Percentiles rank a stretch among this genome's conserved stretches.
phyloP scores from a whole-genome alignment of 805 yeast species.

The Kodamaea leandrae region DNA sequence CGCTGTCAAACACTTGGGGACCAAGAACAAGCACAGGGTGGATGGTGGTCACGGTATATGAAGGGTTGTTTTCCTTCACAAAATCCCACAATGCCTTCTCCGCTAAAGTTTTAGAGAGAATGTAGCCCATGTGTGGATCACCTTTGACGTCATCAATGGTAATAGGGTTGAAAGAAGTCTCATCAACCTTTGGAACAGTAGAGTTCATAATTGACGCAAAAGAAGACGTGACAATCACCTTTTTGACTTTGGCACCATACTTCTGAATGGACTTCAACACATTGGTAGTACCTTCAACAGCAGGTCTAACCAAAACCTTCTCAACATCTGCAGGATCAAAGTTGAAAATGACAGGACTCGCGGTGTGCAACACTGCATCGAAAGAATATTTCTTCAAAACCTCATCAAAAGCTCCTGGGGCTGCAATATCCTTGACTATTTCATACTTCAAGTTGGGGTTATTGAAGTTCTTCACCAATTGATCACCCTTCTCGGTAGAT shows the following conservation, averaged over 20 bases:
- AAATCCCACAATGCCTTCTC: conserved; percentile 34
- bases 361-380: conserved; percentile 47
- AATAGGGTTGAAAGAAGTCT: conserved; percentile 22
- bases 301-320: conserved; percentile 51
- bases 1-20: conserved; percentile 15
- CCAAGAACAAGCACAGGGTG: conserved; percentile 20
- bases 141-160: conserved; percentile 19
- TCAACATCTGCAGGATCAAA: conserved; percentile 39
- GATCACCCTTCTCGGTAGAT: conserved; percentile 25
- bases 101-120: conserved; percentile 34
- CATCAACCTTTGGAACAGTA: conserved; percentile 19
- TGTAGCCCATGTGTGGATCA: conserved; percentile 21
- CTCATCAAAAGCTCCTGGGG: conserved; percentile 45
- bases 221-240: conserved; percentile 54
- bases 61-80: conserved; percentile 9
- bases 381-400: conserved; percentile 40
- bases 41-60: conserved; percentile 22
- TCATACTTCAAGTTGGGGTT: conserved; percentile 24
- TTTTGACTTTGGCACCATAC: conserved; percentile 45
- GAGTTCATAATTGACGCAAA: conserved; percentile 44
- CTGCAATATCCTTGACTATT: conserved; percentile 32
- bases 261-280: conserved; percentile 43
- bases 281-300: conserved; percentile 52
- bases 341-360: conserved; percentile 44
- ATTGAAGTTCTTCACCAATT: conserved; percentile 11